Evolutionary conservation across 2,329 filamentous ascomycete genomes (phyloP).

Genomic region (Dothideomycetes sp.): DNA sequence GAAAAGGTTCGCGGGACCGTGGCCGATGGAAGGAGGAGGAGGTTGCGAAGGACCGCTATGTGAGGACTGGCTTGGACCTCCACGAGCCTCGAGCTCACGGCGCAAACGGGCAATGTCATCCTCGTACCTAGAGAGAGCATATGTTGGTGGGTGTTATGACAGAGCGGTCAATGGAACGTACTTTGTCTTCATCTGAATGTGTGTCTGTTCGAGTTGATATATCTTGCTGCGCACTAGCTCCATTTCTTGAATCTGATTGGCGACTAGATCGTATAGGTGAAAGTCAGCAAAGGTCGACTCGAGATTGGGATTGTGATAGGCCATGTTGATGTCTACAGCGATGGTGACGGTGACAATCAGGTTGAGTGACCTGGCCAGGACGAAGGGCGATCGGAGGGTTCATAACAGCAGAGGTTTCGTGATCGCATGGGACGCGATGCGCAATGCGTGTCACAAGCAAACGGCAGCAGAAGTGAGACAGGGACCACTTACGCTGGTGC

Average conservation of each 20-base stretch:
- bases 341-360: not conserved
- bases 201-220: conserved; percentile 82
- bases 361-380: not conserved
- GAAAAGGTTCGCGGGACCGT: conserved; percentile 83
- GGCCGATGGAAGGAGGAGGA: conserved; percentile 74
- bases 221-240: conserved; percentile 90
- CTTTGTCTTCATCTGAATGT: conserved; percentile 85
- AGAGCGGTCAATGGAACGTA: conserved; percentile 39
- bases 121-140: conserved; percentile 61
- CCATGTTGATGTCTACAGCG: not conserved
- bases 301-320: not conserved
- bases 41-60: conserved; percentile 73
- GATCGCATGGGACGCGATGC: not conserved
- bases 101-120: conserved; percentile 79
- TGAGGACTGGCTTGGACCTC: conserved; percentile 54
- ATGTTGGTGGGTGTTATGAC: not conserved
- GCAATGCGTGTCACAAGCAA: not conserved
- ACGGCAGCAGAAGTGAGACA: not conserved
- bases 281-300: conserved; percentile 10
- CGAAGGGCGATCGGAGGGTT: not conserved
- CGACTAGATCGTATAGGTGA: conserved; percentile 49
- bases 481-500: conserved; percentile 68
- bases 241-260: conserved; percentile 87
- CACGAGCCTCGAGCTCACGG: conserved; percentile 72
- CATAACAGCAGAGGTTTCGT: not conserved